Evolutionary conservation across 768 basidiomycete species (phyloP), one percentile per base, ranked within the genome.

Genomic region (Mycena leptocephala): DNA sequence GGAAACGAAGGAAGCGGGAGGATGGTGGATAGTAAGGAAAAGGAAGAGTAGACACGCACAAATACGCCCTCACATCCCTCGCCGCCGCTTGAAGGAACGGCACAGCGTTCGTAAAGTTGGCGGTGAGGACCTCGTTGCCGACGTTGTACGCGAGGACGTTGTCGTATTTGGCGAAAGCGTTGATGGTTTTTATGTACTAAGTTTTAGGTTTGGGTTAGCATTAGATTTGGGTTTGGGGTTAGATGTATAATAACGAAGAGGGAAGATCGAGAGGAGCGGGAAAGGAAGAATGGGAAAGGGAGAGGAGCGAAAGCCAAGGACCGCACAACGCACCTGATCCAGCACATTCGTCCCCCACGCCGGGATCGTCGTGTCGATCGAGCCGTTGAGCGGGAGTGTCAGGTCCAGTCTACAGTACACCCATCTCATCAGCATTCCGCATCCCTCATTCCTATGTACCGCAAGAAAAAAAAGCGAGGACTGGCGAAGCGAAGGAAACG

Each of bases 31-130:
- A n/a, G n/a, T n/a, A n/a, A n/a, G n/a, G n/a, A n/a, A n/a, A 59
- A 26, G 6, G 33, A 7, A 59, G 5, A 35, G 11, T 33, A 18
- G 20, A 20, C 1, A 81, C 97, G 96, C 30, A 94, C 84, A 53
- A 97, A 51, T 78, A 78, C 1, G 77, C 88, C 80, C 91, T 93
- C 81, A 90, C 81, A 78, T 95, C 94, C 30, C 94, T 89, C 13
- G 93, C 92, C 11, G 94, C 94, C 26, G 93, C 94, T 82, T 95
- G 94, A 79, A 95, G 87, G 82, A 90, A 95, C 9, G 93, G 85
- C 14, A 89, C 91, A 22, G 92, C 89, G n/a, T 83, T 84, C 26
- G 93, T 93, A 51, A 83, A 83, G 30, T 83, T 11, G 32, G 83
- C 79, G n/a, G 43, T 41, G n/a, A 82, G 84, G 39, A 89, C 90